These are phyloP conservation scores for Asterophora parasitica DNA, from an alignment of 768 basidiomycete species.

Conservation along the genomic window DNA sequence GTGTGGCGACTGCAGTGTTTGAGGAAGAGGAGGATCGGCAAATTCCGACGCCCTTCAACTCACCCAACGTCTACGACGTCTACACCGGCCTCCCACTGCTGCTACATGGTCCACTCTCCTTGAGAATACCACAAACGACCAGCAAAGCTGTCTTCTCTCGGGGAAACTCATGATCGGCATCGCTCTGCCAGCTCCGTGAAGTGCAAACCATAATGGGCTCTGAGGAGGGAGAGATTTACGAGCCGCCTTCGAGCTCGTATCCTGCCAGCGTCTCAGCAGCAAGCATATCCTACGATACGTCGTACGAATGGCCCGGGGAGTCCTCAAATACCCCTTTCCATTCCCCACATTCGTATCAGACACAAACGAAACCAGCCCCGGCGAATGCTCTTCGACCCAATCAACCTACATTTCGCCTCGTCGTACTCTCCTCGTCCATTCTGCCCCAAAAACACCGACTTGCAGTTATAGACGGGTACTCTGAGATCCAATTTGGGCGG, in stretches of 20 bases:
- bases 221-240: slow-evolving; percentile 29
- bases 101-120: slow-evolving; percentile 5
- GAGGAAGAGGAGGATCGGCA: background rate
- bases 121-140: slow-evolving; percentile 2
- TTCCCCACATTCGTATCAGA: background rate
- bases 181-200: slow-evolving; percentile 4
- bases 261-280: slow-evolving; percentile 5
- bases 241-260: slow-evolving; percentile 4
- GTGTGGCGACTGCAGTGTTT: background rate
- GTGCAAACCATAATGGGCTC: slow-evolving; percentile 12
- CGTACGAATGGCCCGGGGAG: slow-evolving; percentile 59
- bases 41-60: slow-evolving; percentile 5
- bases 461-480: slow-evolving; percentile 42
- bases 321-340: slow-evolving; percentile 3
- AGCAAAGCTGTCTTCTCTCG: background rate
- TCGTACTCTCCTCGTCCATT: slow-evolving; percentile 52
- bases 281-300: slow-evolving; percentile 39
- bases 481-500: slow-evolving; percentile 70
- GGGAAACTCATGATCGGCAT: slow-evolving; percentile 3
- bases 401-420: slow-evolving; percentile 43
- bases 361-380: slow-evolving; percentile 2
- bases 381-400: slow-evolving; percentile 13
- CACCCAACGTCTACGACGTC: too few relatives aligned
- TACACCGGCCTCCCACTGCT: too few relatives aligned
- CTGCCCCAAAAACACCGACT: slow-evolving; percentile 46